Evolutionary conservation across 768 basidiomycete genomes (phyloP).

Genomic region (Hebeloma cylindrosporum): DNA sequence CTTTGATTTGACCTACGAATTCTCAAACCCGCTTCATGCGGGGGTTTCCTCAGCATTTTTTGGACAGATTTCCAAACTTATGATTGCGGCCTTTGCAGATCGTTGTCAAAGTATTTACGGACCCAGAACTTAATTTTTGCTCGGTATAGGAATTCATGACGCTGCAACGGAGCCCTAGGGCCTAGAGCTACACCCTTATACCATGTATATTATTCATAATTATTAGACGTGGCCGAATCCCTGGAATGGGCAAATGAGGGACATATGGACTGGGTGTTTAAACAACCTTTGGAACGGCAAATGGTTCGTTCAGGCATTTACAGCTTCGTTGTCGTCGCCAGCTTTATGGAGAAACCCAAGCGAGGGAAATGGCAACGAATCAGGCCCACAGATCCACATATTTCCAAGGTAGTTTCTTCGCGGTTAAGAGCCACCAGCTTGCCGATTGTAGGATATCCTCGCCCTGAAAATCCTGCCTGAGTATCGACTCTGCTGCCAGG

Average conservation of each 20-base stretch:
- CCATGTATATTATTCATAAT: too few species aligned
- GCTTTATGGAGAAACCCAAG: slow-evolving; percentile 35
- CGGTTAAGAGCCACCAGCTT: slow-evolving; percentile 49
- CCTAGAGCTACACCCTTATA: too few species aligned
- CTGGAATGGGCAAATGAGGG: too few species aligned
- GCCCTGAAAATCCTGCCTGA: slow-evolving; percentile 25
- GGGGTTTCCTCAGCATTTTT: slow-evolving; percentile 84
- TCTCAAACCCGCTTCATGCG: slow-evolving; percentile 84
- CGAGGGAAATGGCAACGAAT: slow-evolving; percentile 57
- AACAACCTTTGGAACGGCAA: too few species aligned
- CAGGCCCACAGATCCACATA: slow-evolving; percentile 36
- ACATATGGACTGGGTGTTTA: too few species aligned
- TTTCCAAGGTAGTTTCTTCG: slow-evolving; percentile 51
- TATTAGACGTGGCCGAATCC: too few species aligned
- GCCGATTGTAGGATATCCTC: slow-evolving; percentile 45
- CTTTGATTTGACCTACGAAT: slow-evolving; percentile 82
- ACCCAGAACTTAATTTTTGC: slow-evolving; percentile 19
- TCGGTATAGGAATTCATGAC: not conserved
- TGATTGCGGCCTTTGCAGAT: slow-evolving; percentile 92
- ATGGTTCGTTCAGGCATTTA: slow-evolving; percentile 11
- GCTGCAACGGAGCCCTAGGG: not conserved
- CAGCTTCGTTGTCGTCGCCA: slow-evolving; percentile 13
- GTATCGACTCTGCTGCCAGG: not conserved
- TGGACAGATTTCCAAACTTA: slow-evolving; percentile 80
- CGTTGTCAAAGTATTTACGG: slow-evolving; percentile 78